Conservation (phyloP, 2,329 filamentous ascomycete species). For the Xylaria arbuscula region DNA sequence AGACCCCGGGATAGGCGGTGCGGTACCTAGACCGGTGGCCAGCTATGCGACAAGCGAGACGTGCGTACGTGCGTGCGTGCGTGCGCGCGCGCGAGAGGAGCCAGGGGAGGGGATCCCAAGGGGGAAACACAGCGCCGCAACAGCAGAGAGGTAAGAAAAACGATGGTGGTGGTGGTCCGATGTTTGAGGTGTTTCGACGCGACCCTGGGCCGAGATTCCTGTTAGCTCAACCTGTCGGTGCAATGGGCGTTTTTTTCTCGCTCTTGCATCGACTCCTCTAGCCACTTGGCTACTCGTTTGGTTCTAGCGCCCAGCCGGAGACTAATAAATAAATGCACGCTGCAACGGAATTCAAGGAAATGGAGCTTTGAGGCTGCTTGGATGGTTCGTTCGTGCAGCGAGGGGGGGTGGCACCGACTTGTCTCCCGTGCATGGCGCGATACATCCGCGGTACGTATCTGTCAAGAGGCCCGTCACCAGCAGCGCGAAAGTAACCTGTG, state of each 20-base stretch:
- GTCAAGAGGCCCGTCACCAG: not conserved
- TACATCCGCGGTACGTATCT: slow-evolving; percentile 24
- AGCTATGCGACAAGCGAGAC: slow-evolving; percentile 41
- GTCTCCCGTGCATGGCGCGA: slow-evolving; percentile 35
- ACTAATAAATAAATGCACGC: slow-evolving; percentile 42
- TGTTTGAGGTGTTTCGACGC: slow-evolving; percentile 52
- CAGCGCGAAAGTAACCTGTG: slow-evolving; percentile 10
- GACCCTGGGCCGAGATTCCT: slow-evolving; percentile 53
- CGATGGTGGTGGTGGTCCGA: slow-evolving; percentile 48
- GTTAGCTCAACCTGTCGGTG: slow-evolving; percentile 48
- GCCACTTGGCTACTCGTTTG: slow-evolving; percentile 46
- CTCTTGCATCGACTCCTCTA: slow-evolving; percentile 41
- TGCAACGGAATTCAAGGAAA: slow-evolving; percentile 45
- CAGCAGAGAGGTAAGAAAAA: slow-evolving; percentile 37
- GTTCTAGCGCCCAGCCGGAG: slow-evolving; percentile 44
- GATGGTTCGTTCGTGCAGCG: slow-evolving; percentile 45
- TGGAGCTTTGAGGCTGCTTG: slow-evolving; percentile 49
- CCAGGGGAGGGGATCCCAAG: slow-evolving; percentile 40
- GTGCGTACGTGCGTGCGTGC: slow-evolving; percentile 37
- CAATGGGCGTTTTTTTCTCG: slow-evolving; percentile 48
- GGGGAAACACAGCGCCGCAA: slow-evolving; percentile 40
- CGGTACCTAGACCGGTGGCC: slow-evolving; percentile 43
- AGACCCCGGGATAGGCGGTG: slow-evolving; percentile 39
- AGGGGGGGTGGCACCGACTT: slow-evolving; percentile 34
- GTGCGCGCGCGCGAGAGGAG: slow-evolving; percentile 32